Percentiles rank a stretch among this genome's conserved stretches.
phyloP scores from a whole-genome alignment of 2,329 filamentous ascomycete species.

The Ascochyta fabae region DNA sequence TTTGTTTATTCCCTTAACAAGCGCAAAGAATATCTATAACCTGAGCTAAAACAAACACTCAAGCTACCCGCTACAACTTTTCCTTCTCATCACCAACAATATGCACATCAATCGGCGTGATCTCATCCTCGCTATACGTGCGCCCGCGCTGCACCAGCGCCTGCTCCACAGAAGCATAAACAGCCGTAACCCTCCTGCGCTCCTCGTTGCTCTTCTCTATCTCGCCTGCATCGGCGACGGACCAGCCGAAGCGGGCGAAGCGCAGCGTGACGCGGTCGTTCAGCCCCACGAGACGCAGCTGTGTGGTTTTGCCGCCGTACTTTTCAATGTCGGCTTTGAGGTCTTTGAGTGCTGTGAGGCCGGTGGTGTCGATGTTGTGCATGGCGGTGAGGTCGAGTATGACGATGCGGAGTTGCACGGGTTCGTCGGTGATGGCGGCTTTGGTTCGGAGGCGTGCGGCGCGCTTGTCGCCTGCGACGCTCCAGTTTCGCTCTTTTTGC shows the following conservation, averaged over 20 bases:
- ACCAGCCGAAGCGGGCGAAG: slow-evolving; percentile 47
- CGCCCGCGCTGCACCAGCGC: slow-evolving; percentile 20
- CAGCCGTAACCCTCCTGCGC: slow-evolving; percentile 15
- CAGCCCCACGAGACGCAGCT: slow-evolving; percentile 59
- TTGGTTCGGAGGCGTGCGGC: slow-evolving; percentile 55
- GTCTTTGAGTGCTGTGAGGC: slow-evolving; percentile 57
- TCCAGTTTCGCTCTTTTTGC: slow-evolving; percentile 60
- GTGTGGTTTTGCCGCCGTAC: slow-evolving; percentile 56
- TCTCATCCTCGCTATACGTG: slow-evolving; percentile 16
- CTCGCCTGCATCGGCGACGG: slow-evolving; percentile 19
- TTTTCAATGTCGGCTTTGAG: slow-evolving; percentile 57
- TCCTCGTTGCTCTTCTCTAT: not conserved
- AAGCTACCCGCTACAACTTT: slow-evolving; percentile 6
- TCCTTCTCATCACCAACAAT: slow-evolving; percentile 28
- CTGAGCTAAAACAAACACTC: no score
- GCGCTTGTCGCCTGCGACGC: slow-evolving; percentile 58
- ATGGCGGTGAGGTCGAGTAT: slow-evolving; percentile 61
- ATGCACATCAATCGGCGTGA: slow-evolving; percentile 23
- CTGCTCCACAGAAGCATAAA: slow-evolving; percentile 26
- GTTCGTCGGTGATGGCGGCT: slow-evolving; percentile 47
- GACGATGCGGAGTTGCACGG: slow-evolving; percentile 55
- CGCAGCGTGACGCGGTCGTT: slow-evolving; percentile 47
- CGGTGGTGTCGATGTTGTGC: slow-evolving; percentile 62
- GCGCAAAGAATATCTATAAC: no score
- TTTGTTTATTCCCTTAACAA: no score